Base-by-base conservation (phyloP, 1,139 yeast species). In the Candida tetrigidarum region DNA sequence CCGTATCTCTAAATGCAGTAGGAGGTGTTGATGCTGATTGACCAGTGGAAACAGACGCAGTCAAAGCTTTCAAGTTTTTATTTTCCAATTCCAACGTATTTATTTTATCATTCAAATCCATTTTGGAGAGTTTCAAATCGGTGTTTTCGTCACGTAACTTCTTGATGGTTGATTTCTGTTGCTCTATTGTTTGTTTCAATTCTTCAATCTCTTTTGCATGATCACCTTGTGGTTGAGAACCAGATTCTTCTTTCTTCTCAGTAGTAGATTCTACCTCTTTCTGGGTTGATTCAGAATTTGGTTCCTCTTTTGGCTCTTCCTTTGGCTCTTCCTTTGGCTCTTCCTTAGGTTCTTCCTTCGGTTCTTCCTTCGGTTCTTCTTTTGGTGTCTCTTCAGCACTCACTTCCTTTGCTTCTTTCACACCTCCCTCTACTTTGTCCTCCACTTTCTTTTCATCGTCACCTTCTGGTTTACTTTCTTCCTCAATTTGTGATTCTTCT, bases 41-140 rank as follows among this genome's bases (percentile, higher is more conserved):
- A 10, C 41, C 16, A 18, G 50, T n/a, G 7, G 42, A 12, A 18
- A 39, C 26, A 4, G 30, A 16, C 2, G 42, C 15, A 3, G 52
- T 15, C 7, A 46, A 20, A 7, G 41, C 42, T 42, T 57, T 53
- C 42, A 63, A 49, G 14, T 47, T 44, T n/a, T 56, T 52, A 10
- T 67, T 48, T 32, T 56, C 55, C 10, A 47, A 39, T 46, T 67
- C 61, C 20, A 71, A 57, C 12, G 65, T 68, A 1, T 46, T 20
- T 8, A 72, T 64, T 34, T 63, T 60, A 38, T 69, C 73, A 15
- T 63, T 58, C 42, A 80, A 71, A 41, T 80, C 86, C 74, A 81
- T 71, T 49, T 72, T 73, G 11, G 54, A 51, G 27, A 74, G 62
- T 50, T 73, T 73, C 49, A 74, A 63, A 48, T 73, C 76, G 18